Evolutionary conservation across 139 green algal species (phyloP), one percentile per base, ranked within the genome.

Genomic region (Cymbomonas tetramitiformis): DNA sequence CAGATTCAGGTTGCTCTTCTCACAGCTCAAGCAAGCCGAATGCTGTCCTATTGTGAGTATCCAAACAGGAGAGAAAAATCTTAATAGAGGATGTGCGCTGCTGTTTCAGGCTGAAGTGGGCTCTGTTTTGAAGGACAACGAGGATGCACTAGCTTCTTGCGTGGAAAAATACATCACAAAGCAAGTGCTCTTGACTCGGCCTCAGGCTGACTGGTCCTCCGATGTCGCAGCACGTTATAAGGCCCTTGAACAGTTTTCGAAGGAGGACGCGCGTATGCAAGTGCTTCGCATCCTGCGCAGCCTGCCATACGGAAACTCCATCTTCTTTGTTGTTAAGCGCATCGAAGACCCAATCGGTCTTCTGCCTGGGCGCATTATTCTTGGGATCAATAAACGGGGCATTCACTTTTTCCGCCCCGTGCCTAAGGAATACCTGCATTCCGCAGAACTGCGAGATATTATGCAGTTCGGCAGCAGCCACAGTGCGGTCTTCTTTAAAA

Each of bases 401-500:
- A 76, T 84, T 0, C 76, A 84, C 63, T 84, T 84, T 56, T 84
- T 84, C 67, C 76, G 88, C 39, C 86, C 84, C 0, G 75, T 93
- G 36, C 89, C 89, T 8, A 94, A 94, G 74, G 89, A 96, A 77
- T 96, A 96, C 77, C 73, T 97, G 47, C 85, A 96, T 74, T 83
- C 64, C 10, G 89, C 86, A 4, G 87, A 95, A 78, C 82, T 97
- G 63, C 78, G 87, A 0, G 85, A 97, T 75, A 96, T 97, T 73
- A 95, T 95, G 86, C 89, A 96, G 73, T 89, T 93, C 72, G 83
- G 83, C 30, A 75, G 67, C 52, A 84, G 68, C 61, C 75, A 58
- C 77, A 86, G 30, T 24, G 89, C 89, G 0, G 87, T 96, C 29
- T 95, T 95, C 69, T 96, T 96, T 81, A 96, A 96, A 74, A 96